Evolutionary conservation across 2,329 filamentous ascomycete species (phyloP).

Genomic region (Podosphaera fusca): DNA sequence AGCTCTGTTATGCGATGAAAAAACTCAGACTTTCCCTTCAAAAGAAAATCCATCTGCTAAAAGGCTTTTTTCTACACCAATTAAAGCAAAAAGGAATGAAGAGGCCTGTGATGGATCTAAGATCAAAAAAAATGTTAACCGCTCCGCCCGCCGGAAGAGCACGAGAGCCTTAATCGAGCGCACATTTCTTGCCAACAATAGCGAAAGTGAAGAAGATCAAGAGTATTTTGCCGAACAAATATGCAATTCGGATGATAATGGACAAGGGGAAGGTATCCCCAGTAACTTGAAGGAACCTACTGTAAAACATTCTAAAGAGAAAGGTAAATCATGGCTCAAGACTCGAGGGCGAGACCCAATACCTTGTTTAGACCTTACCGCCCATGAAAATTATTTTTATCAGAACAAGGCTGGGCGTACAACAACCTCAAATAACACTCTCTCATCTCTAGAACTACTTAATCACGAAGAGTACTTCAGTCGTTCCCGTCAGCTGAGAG

Average conservation of each 20-base stretch:
- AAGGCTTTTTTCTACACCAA: conserved; percentile 14
- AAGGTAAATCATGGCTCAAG: conserved; percentile 23
- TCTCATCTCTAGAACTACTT: conserved; percentile 51
- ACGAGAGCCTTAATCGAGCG: conserved; percentile 53
- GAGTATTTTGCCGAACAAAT: conserved; percentile 48
- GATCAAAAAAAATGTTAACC: conserved; percentile 32
- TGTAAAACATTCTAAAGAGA: conserved; percentile 27
- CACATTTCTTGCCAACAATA: conserved; percentile 36
- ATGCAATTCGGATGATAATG: conserved; percentile 30
- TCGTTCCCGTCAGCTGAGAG: conserved; percentile 33
- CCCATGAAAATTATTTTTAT: conserved; percentile 83
- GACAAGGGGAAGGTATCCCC: not conserved
- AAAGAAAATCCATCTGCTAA: conserved; percentile 5
- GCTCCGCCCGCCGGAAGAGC: conserved; percentile 72
- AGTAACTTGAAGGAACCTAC: conserved; percentile 14
- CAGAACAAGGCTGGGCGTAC: conserved; percentile 64
- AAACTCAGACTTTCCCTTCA: not conserved
- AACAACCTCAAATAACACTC: conserved; percentile 71
- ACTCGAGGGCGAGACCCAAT: conserved; percentile 28
- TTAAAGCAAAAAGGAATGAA: conserved; percentile 6
- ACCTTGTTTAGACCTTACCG: conserved; percentile 57
- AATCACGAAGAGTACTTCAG: conserved; percentile 84
- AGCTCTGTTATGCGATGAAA: too few relatives aligned
- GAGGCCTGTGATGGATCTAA: conserved; percentile 9
- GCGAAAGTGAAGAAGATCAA: conserved; percentile 50